Conservation (phyloP, 2,329 filamentous ascomycete species). For the Corniculantispora saksenae region DNA sequence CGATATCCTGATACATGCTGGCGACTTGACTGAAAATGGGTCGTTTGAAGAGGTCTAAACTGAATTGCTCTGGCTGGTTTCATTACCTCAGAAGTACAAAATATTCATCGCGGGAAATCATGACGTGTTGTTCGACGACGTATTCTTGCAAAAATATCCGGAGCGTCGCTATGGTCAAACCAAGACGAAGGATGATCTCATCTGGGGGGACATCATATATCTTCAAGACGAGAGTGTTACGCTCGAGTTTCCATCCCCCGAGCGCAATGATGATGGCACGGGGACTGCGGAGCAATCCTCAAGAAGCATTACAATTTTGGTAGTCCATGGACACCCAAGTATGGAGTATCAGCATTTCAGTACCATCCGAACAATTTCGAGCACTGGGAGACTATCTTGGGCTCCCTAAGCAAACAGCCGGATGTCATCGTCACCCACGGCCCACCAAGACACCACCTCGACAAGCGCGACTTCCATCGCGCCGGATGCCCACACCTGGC, state of each 20-base stretch:
- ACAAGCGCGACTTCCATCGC: conserved; percentile 27
- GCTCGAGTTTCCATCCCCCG: conserved; percentile 15
- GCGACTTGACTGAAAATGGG: conserved; percentile 30
- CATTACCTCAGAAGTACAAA: conserved; percentile 30
- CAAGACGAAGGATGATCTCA: conserved; percentile 21
- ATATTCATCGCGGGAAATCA: conserved; percentile 10
- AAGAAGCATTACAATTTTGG: conserved; percentile 25
- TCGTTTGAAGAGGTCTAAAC: conserved; percentile 38
- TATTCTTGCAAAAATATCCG: neutral
- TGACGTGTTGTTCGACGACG: conserved; percentile 11
- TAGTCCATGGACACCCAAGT: conserved; percentile 28
- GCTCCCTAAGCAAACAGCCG: neutral
- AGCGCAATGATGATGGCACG: conserved; percentile 17
- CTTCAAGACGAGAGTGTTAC: conserved; percentile 23
- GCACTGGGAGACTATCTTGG: conserved; percentile 22
- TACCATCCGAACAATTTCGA: conserved; percentile 22
- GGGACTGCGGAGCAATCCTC: neutral
- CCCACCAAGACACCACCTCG: conserved; percentile 28
- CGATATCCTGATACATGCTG: conserved; percentile 12
- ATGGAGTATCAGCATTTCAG: conserved; percentile 29
- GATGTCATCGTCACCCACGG: conserved; percentile 28
- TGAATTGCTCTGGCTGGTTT: conserved; percentile 35
- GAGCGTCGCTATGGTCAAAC: conserved; percentile 24
- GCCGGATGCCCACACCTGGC: conserved; percentile 26
- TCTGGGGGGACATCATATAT: conserved; percentile 27